These are phyloP conservation scores for Rhizophagus prolifer DNA, from an alignment of 192 early-diverging fungal species.

Conservation along the genomic window DNA sequence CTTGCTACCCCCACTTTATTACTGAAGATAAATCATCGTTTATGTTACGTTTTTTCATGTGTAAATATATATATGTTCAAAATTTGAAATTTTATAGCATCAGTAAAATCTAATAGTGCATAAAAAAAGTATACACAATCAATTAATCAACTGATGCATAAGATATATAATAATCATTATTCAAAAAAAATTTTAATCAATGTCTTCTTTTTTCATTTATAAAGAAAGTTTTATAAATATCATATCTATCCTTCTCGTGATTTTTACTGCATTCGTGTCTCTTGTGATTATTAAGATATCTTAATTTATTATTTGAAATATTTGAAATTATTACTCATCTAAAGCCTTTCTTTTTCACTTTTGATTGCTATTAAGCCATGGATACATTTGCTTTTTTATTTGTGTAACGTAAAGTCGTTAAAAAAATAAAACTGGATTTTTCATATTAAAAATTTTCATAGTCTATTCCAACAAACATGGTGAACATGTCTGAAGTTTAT, in stretches of 20 bases:
- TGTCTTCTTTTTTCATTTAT: neutral
- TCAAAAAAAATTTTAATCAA: neutral
- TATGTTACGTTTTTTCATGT: too few relatives aligned
- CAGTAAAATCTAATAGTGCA: too few relatives aligned
- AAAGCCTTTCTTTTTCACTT: neutral
- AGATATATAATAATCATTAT: too few relatives aligned
- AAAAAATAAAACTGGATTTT: neutral
- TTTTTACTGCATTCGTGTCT: neutral
- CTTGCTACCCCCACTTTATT: too few relatives aligned
- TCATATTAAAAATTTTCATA: neutral
- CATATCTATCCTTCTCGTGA: neutral
- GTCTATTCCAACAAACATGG: neutral
- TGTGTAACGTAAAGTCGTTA: too few relatives aligned
- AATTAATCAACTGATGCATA: too few relatives aligned
- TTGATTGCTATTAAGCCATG: neutral
- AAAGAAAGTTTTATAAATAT: neutral
- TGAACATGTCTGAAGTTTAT: slow-evolving; percentile 6
- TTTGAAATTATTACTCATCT: neutral
- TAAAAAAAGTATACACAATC: too few relatives aligned
- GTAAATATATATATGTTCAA: too few relatives aligned
- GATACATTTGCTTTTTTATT: too few relatives aligned
- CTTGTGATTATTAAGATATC: neutral
- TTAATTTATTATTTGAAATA: neutral
- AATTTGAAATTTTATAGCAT: too few relatives aligned
- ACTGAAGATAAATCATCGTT: too few relatives aligned